Conservation (phyloP, 352 stramenopile genomes). For the Globisporangium middletonii region DNA sequence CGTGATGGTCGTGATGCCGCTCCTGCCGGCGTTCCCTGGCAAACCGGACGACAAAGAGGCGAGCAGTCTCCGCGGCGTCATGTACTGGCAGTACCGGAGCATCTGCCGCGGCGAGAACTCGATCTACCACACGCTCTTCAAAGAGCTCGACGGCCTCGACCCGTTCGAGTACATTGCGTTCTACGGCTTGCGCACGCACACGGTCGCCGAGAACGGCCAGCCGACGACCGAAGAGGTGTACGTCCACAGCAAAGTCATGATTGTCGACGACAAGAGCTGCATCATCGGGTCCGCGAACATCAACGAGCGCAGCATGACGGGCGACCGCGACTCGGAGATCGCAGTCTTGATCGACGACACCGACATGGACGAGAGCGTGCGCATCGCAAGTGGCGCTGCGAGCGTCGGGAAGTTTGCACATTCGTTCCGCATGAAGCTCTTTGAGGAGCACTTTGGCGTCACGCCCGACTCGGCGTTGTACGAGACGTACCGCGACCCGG, state of each 20-base stretch:
- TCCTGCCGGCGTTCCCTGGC: slow-evolving; percentile 77
- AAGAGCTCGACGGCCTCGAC: slow-evolving; percentile 59
- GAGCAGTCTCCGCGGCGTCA: slow-evolving; percentile 76
- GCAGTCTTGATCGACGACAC: slow-evolving; percentile 80
- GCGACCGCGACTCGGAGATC: slow-evolving; percentile 84
- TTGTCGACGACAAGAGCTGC: slow-evolving; percentile 70
- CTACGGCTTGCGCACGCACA: slow-evolving; percentile 71
- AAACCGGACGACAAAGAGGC: slow-evolving; percentile 76
- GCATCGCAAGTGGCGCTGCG: slow-evolving; percentile 34
- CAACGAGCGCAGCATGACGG: slow-evolving; percentile 85
- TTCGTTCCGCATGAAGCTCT: slow-evolving; percentile 85
- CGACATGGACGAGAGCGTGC: slow-evolving; percentile 51
- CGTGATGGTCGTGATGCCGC: slow-evolving; percentile 80
- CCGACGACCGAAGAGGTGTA: slow-evolving; percentile 77
- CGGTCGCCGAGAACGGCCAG: slow-evolving; percentile 18
- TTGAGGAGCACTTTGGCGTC: slow-evolving; percentile 81
- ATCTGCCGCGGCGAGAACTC: slow-evolving; percentile 80
- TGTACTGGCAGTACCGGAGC: slow-evolving; percentile 86
- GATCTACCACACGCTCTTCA: slow-evolving; percentile 75
- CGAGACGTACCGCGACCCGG: slow-evolving; percentile 54
- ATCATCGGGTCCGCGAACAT: slow-evolving; percentile 87
- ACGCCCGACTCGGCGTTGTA: slow-evolving; percentile 38
- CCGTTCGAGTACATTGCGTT: slow-evolving; percentile 88
- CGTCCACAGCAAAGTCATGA: slow-evolving; percentile 91
- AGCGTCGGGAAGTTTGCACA: slow-evolving; percentile 77